Evolutionary conservation across 306 rosid genomes (phyloP), one percentile per base, ranked within the genome.

Genomic region (Biancaea sappan): DNA sequence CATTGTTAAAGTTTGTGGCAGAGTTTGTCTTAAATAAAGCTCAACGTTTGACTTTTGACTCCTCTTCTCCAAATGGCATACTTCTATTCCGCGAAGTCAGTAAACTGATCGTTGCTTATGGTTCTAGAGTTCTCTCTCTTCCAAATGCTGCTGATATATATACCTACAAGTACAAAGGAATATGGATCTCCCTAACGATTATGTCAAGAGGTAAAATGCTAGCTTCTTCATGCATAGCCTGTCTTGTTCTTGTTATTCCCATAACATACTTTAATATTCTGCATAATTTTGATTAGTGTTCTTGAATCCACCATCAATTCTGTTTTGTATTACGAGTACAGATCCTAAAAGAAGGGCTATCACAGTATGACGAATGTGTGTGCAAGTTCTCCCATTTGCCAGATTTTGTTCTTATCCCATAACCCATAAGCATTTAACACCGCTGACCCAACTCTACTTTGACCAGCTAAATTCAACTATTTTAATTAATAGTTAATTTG

Each of bases 11-110:
- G 84, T 95, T 95, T 83, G 84, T 92, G 95, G 92, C 98, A 22
- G 99, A 95, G 87, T 95, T 95, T 86, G 99, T 87, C 83, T 75
- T 80, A 71, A 95, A 95, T 88, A 95, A 95, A 90, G 93, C 98
- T 77, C 99, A 95, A 61, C 95, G 99, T 58, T 82, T 95, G 91
- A 95, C 96, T 52, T 95, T 95, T 77, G 99, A 95, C 82, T 92
- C 99, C 57, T 95, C 98, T 72, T 95, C 99, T 84, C 99, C 99
- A 56, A 95, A 95, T 84, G 99, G 99, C 80, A 95, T 95, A 81
- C 99, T 95, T 84, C 86, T 95, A 75, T 95, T 95, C 80, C 96
- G 99, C 51, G 99, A 95, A 95, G 97, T 95, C 74, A 92, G 99
- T 77, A 95, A 92, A 86, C 43, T 95, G 83, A 80, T 95, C 67